A percentile compares a stretch with the other conserved stretches of the same genome.
phyloP scores from a whole-genome alignment of 2,329 filamentous ascomycete species.

The Penicillium sp. region DNA sequence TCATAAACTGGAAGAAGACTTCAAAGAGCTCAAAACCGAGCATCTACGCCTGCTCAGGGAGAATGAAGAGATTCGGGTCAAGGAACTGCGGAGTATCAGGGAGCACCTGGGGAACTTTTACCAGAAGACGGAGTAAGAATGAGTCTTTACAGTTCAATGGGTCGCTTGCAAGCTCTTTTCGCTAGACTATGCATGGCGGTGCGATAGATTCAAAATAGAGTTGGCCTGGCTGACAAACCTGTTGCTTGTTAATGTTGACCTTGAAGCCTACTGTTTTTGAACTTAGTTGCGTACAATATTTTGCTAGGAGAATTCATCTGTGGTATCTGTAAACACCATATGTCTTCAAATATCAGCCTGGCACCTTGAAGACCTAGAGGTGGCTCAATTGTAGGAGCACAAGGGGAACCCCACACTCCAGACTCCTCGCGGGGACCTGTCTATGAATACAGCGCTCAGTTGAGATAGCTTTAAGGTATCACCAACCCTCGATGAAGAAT shows the following conservation, averaged over 20 bases:
- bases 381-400: too few species aligned
- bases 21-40: constrained; percentile 61
- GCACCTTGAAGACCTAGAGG: too few species aligned
- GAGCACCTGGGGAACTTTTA: constrained; percentile 3
- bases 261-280: background rate
- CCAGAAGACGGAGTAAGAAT: background rate
- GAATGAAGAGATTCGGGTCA: constrained; percentile 11
- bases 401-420: too few species aligned
- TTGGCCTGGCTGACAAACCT: background rate
- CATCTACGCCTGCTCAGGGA: constrained; percentile 46
- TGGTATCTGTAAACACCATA: too few species aligned
- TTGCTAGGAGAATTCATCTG: too few species aligned
- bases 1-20: constrained; percentile 64
- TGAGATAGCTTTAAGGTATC: too few species aligned
- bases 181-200: background rate
- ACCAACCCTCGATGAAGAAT: too few species aligned
- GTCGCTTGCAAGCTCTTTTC: background rate
- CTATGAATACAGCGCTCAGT: too few species aligned
- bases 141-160: background rate
- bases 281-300: background rate
- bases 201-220: background rate
- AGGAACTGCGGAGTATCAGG: constrained; percentile 8
- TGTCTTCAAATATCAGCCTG: too few species aligned
- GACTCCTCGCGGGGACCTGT: too few species aligned
- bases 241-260: too few species aligned